These are phyloP conservation scores for Myxozyma neotropica DNA, from an alignment of 805 yeast genomes.

Conservation along the genomic window DNA sequence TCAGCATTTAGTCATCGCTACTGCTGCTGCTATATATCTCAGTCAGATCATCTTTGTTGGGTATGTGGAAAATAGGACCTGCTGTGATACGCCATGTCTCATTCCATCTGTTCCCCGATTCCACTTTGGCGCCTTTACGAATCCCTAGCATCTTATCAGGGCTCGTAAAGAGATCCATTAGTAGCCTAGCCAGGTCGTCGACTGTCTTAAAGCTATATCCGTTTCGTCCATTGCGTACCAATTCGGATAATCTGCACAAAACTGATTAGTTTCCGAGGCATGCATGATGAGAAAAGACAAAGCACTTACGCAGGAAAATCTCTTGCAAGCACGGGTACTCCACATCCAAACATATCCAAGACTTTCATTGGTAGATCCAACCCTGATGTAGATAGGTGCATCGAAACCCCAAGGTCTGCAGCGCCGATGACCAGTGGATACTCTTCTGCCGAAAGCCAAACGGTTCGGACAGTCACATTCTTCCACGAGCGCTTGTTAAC, in stretches of 20 bases:
- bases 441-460: conserved; percentile 77
- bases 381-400: conserved; percentile 91
- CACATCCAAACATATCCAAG: conserved; percentile 94
- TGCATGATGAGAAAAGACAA: background rate
- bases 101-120: conserved; percentile 73
- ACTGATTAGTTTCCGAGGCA: background rate
- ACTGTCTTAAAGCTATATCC: conserved; percentile 61
- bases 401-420: conserved; percentile 86
- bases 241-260: conserved; percentile 53
- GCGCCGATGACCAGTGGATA: conserved; percentile 74
- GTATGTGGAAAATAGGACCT: conserved; percentile 45
- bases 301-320: conserved; percentile 61
- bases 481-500: conserved; percentile 47
- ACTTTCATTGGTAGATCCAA: conserved; percentile 96
- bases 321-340: conserved; percentile 84
- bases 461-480: conserved; percentile 59
- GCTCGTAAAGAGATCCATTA: conserved; percentile 40
- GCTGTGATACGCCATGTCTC: conserved; percentile 66
- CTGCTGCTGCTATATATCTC: conserved; percentile 30
- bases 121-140: conserved; percentile 70
- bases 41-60: conserved; percentile 28
- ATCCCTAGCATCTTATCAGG: conserved; percentile 45
- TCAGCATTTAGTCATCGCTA: conserved; percentile 22
- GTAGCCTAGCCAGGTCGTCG: conserved; percentile 48
- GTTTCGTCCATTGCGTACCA: conserved; percentile 67